These are phyloP conservation scores for Hyaloscypha variabilis DNA, from an alignment of 495 filamentous ascomycete species.

Conservation along the genomic window DNA sequence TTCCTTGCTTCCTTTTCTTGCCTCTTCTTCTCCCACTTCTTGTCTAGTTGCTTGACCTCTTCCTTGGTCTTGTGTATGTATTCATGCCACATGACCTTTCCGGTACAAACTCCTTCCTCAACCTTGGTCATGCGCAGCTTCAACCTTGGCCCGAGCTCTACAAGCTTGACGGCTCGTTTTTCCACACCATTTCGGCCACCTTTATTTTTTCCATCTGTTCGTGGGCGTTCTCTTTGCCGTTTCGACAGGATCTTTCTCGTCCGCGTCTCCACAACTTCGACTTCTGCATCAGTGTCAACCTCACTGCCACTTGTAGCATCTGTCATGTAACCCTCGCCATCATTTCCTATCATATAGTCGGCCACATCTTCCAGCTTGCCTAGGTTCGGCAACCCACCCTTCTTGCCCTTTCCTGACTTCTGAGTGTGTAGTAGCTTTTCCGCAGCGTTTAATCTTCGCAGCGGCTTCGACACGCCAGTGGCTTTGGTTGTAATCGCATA, in stretches of 20 bases:
- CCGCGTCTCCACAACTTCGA: slow-evolving; percentile 80
- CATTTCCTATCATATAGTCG: slow-evolving; percentile 90
- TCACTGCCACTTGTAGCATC: slow-evolving; percentile 85
- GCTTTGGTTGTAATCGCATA: slow-evolving; percentile 91
- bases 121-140: slow-evolving; percentile 90
- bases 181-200: slow-evolving; percentile 53
- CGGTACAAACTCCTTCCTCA: slow-evolving; percentile 89
- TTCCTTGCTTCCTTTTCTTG: slow-evolving; percentile 82
- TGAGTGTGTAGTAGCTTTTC: slow-evolving; percentile 61
- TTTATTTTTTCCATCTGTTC: slow-evolving; percentile 35
- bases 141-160: slow-evolving; percentile 91
- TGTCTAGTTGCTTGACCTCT: slow-evolving; percentile 76
- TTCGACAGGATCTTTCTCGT: slow-evolving; percentile 72
- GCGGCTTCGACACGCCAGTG: slow-evolving; percentile 77
- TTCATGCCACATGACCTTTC: slow-evolving; percentile 97
- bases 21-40: slow-evolving; percentile 74
- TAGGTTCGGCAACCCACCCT: slow-evolving; percentile 77
- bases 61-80: slow-evolving; percentile 79
- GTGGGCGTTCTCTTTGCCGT: slow-evolving; percentile 57
- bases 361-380: slow-evolving; percentile 90
- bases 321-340: slow-evolving; percentile 79
- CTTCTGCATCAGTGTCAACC: slow-evolving; percentile 90
- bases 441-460: slow-evolving; percentile 87
- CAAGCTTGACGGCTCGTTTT: slow-evolving; percentile 85
- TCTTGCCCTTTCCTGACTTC: slow-evolving; percentile 65